Conservation (phyloP, 805 yeast species). For the Starmerella stigmatis region DNA sequence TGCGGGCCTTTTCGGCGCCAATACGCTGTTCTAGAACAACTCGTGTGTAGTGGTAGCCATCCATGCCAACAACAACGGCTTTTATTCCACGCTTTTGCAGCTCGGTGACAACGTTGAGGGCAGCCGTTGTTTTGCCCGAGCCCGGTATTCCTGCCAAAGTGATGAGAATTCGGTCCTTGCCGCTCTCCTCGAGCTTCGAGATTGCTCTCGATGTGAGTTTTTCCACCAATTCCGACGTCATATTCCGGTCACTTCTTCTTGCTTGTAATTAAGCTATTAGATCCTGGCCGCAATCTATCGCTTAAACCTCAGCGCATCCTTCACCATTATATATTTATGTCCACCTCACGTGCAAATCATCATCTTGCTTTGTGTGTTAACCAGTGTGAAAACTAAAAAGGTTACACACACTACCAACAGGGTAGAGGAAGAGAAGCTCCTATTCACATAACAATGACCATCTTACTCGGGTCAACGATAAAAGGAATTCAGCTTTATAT, state of each 20-base stretch:
- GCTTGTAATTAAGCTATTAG: too few species aligned
- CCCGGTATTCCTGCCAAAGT: constrained; percentile 74
- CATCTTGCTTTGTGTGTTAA: too few species aligned
- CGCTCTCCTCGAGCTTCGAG: not conserved
- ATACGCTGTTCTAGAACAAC: constrained; percentile 38
- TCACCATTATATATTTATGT: too few species aligned
- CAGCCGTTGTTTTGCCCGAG: constrained; percentile 68
- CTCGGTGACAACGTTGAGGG: constrained; percentile 37
- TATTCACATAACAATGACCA: too few species aligned
- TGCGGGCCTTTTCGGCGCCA: constrained; percentile 48
- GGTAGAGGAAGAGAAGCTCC: too few species aligned
- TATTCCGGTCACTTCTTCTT: not conserved
- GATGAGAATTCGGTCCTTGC: constrained; percentile 38
- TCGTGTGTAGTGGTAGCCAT: constrained; percentile 63
- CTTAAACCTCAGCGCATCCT: too few species aligned
- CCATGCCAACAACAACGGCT: constrained; percentile 49
- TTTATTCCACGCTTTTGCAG: constrained; percentile 30
- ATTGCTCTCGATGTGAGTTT: not conserved
- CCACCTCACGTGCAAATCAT: too few species aligned
- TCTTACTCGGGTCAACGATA: not conserved
- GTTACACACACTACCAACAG: too few species aligned
- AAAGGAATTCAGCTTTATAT: not conserved
- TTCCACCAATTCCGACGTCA: not conserved
- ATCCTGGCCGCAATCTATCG: too few species aligned
- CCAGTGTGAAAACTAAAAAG: too few species aligned